These are phyloP conservation scores for Knoxia roxburghii DNA, from an alignment of 257 asterid genomes.

Conservation along the genomic window DNA sequence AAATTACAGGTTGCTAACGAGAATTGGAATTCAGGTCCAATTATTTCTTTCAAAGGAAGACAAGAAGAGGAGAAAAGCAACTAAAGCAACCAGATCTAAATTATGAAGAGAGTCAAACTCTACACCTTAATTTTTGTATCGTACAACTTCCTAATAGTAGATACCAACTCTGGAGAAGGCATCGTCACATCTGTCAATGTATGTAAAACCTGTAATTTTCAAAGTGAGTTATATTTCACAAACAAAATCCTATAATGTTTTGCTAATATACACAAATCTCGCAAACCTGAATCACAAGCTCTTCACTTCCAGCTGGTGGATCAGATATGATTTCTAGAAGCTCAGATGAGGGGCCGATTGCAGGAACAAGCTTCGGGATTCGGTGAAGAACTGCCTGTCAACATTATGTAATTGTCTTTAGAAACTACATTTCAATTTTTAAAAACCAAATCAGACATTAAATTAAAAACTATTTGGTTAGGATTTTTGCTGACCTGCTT, in stretches of 20 bases:
- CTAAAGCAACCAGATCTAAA: background rate
- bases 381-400: slow-evolving; percentile 84
- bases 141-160: slow-evolving; percentile 62
- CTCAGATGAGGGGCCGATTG: slow-evolving; percentile 80
- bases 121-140: slow-evolving; percentile 71
- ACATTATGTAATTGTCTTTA: slow-evolving; percentile 23
- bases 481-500: slow-evolving; percentile 60
- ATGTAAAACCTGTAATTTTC: slow-evolving; percentile 69
- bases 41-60: background rate
- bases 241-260: background rate
- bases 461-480: background rate
- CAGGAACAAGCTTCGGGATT: slow-evolving; percentile 84
- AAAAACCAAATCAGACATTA: background rate
- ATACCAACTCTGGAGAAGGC: slow-evolving; percentile 72
- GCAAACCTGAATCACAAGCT: slow-evolving; percentile 69
- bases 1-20: background rate
- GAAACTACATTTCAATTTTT: slow-evolving; percentile 7
- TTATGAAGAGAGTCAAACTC: slow-evolving; percentile 8
- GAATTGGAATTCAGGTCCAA: slow-evolving; percentile 2
- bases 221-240: slow-evolving; percentile 23
- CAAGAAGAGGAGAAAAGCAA: background rate
- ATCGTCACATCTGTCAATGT: slow-evolving; percentile 77
- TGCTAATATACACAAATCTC: slow-evolving; percentile 8
- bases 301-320: slow-evolving; percentile 83
- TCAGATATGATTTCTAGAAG: slow-evolving; percentile 73